phyloP scores from a whole-genome alignment of 1,139 yeast genomes.

The Suhomyces guaymorum region DNA sequence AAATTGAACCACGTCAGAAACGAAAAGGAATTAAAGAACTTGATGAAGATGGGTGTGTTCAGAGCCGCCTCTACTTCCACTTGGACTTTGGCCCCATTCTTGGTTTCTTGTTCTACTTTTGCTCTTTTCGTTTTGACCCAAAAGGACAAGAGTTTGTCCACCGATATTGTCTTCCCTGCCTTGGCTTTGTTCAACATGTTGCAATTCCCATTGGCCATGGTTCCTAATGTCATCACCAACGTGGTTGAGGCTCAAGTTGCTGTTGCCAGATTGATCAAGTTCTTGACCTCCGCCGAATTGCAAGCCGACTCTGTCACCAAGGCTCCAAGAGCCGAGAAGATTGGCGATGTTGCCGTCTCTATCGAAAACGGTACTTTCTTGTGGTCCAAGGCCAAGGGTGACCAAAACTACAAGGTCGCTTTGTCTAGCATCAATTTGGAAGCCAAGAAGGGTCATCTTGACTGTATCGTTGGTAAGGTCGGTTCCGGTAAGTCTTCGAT shows the following conservation, averaged over 20 bases:
- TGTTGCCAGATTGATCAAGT: conserved; percentile 68
- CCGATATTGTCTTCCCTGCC: conserved; percentile 95
- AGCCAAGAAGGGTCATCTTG: conserved; percentile 78
- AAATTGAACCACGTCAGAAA: conserved; percentile 81
- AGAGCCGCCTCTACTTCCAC: conserved; percentile 74
- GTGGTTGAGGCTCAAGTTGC: conserved; percentile 92
- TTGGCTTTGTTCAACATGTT: conserved; percentile 81
- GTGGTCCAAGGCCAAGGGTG: conserved; percentile 79
- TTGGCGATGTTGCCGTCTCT: conserved; percentile 71
- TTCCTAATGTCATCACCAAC: conserved; percentile 87
- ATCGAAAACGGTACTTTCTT: conserved; percentile 78
- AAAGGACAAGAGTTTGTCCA: conserved; percentile 66
- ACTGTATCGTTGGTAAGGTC: conserved; percentile 89
- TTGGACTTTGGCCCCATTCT: conserved; percentile 86
- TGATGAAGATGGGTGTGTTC: conserved; percentile 75
- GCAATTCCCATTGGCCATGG: conserved; percentile 88
- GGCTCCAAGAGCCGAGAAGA: conserved; percentile 48
- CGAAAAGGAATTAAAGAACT: conserved; percentile 78
- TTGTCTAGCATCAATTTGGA: conserved; percentile 66
- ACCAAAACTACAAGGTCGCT: conserved; percentile 66
- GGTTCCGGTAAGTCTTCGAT: conserved; percentile 93
- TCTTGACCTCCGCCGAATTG: conserved; percentile 74
- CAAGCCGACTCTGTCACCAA: conserved; percentile 75
- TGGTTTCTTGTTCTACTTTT: conserved; percentile 91
- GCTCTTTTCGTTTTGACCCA: conserved; percentile 72